These are phyloP conservation scores for Neurospora sp. DNA, from an alignment of 495 filamentous ascomycete species.

Conservation along the genomic window DNA sequence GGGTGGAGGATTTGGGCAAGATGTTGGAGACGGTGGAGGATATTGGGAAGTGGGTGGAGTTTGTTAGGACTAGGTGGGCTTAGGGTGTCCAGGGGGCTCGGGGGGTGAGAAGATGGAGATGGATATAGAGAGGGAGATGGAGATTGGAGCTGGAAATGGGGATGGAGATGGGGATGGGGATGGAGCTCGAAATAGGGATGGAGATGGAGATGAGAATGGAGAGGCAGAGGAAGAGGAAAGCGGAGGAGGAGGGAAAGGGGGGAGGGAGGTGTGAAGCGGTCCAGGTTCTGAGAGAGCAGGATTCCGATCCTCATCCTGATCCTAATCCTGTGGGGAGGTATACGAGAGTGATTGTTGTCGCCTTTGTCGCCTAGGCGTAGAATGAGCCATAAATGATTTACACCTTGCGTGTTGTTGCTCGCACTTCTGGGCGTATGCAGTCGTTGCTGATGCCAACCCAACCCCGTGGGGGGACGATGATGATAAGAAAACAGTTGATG, in stretches of 20 bases:
- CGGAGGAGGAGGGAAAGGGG: neutral
- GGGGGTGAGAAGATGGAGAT: neutral
- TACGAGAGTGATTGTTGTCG: neutral
- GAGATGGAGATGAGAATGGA: neutral
- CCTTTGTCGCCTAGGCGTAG: neutral
- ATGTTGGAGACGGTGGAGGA: constrained; percentile 34
- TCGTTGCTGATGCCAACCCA: too few relatives aligned
- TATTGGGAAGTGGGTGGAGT: constrained; percentile 52
- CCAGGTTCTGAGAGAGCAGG: neutral
- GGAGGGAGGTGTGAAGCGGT: neutral
- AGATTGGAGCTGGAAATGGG: too few relatives aligned
- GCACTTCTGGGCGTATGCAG: too few relatives aligned
- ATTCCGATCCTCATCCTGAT: neutral
- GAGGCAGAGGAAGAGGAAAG: neutral
- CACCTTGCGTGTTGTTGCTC: neutral
- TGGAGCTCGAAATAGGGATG: neutral
- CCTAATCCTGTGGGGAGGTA: neutral
- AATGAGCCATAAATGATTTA: neutral
- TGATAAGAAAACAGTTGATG: too few relatives aligned
- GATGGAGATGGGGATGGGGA: neutral
- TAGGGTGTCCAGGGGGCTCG: neutral
- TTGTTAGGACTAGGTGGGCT: constrained; percentile 25
- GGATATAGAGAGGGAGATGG: neutral
- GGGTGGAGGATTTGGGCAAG: constrained; percentile 23
- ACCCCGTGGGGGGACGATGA: too few relatives aligned